phyloP scores from a whole-genome alignment of 2,329 filamentous ascomycete genomes.

The Diaporthe capsici region DNA sequence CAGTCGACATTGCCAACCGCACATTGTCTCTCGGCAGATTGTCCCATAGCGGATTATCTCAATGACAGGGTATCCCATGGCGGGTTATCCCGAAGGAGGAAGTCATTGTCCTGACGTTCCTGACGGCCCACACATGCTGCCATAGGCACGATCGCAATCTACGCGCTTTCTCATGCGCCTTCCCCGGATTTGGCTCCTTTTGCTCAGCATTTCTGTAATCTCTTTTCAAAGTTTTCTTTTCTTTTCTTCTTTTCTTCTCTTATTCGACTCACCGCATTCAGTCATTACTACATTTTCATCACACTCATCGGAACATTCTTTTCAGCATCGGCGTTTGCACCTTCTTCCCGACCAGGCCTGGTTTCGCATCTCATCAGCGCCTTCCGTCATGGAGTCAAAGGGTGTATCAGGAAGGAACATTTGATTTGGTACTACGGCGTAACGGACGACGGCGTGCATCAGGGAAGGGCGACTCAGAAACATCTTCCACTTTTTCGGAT shows the following conservation, averaged over 20 bases:
- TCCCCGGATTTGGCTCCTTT: constrained; percentile 15
- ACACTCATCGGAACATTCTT: constrained; percentile 1
- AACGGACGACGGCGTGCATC: constrained; percentile 9
- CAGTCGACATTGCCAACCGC: neutral
- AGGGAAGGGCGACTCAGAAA: neutral
- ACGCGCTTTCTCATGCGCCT: constrained; percentile 5
- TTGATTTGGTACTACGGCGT: constrained; percentile 3
- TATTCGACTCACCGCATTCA: constrained; percentile 32
- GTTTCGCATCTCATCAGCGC: constrained; percentile 20
- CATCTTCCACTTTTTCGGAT: neutral
- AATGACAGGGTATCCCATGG: too few relatives aligned
- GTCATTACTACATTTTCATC: constrained; percentile 6
- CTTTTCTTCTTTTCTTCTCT: neutral
- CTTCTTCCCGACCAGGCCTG: neutral
- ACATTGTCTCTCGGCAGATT: too few relatives aligned
- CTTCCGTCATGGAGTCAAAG: constrained; percentile 7
- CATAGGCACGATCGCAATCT: constrained; percentile 2
- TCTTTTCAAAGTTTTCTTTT: neutral
- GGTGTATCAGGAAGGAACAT: neutral
- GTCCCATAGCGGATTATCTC: too few relatives aligned
- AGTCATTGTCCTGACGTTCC: neutral
- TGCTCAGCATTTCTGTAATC: constrained; percentile 34
- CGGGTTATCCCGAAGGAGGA: too few relatives aligned
- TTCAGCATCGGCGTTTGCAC: constrained; percentile 12
- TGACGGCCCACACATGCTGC: neutral